Percentiles rank a stretch among this genome's conserved stretches.
Evolutionary conservation across 2,329 filamentous ascomycete species (phyloP).

Genomic region (Aureobasidium sp.): DNA sequence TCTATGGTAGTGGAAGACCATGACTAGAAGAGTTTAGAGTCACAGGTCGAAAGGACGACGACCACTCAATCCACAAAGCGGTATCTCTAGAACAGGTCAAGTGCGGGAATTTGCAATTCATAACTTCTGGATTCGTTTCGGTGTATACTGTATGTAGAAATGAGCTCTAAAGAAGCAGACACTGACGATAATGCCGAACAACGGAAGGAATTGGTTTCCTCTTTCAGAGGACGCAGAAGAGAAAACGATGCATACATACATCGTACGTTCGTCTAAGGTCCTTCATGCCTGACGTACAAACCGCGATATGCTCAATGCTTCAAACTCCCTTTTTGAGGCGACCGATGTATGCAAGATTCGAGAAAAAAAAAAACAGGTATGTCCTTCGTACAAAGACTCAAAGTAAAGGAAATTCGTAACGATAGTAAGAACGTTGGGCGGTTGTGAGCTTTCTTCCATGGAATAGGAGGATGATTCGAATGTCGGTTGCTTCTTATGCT

Average conservation of each 20-base stretch:
- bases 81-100: neutral
- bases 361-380: neutral
- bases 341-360: neutral
- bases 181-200: too few species aligned
- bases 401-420: neutral
- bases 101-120: neutral
- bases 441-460: neutral
- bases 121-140: neutral
- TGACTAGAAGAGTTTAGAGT: too few species aligned
- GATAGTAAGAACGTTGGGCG: neutral
- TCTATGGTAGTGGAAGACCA: neutral
- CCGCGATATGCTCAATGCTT: neutral
- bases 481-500: neutral
- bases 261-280: neutral
- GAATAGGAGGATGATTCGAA: neutral
- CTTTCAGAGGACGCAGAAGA: neutral
- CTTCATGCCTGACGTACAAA: neutral
- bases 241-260: neutral
- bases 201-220: neutral
- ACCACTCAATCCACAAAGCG: neutral
- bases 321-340: neutral
- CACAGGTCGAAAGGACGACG: neutral
- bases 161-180: neutral
- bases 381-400: neutral
- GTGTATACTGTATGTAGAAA: neutral